Conservation (phyloP, 2,329 filamentous ascomycete genomes). For the Alternaria sp. region DNA sequence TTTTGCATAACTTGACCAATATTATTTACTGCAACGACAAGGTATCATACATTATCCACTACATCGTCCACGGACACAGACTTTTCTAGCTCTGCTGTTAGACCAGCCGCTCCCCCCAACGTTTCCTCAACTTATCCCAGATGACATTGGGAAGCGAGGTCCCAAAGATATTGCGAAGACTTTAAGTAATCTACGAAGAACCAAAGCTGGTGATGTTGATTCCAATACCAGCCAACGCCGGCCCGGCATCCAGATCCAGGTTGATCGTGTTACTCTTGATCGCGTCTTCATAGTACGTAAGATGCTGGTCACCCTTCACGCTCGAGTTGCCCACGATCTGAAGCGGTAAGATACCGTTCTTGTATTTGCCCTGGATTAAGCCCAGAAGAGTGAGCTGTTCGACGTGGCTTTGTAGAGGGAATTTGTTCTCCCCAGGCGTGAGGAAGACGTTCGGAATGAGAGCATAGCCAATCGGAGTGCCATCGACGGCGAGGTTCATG, state of each 20-base stretch:
- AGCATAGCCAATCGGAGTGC: constrained; percentile 62
- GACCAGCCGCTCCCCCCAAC: background rate
- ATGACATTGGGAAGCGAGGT: background rate
- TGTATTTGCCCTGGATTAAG: constrained; percentile 59
- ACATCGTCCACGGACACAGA: background rate
- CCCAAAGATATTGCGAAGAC: background rate
- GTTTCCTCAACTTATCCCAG: background rate
- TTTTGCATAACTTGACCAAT: background rate
- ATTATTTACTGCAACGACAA: background rate
- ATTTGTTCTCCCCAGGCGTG: constrained; percentile 65
- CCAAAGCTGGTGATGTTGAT: constrained; percentile 34
- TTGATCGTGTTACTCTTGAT: constrained; percentile 62
- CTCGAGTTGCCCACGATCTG: constrained; percentile 63
- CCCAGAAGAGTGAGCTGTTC: constrained; percentile 60
- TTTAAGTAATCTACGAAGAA: background rate
- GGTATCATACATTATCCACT: constrained; percentile 8
- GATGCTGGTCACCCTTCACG: constrained; percentile 58
- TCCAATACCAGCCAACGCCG: constrained; percentile 37
- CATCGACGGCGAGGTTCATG: constrained; percentile 66
- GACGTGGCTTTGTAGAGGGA: constrained; percentile 64
- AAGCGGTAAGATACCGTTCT: constrained; percentile 64
- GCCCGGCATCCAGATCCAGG: constrained; percentile 58
- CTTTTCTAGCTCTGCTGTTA: background rate
- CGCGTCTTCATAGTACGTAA: constrained; percentile 66
- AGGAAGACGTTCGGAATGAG: constrained; percentile 67